phyloP scores from a whole-genome alignment of 345 rosid genomes.

The Mercurialis annua region DNA sequence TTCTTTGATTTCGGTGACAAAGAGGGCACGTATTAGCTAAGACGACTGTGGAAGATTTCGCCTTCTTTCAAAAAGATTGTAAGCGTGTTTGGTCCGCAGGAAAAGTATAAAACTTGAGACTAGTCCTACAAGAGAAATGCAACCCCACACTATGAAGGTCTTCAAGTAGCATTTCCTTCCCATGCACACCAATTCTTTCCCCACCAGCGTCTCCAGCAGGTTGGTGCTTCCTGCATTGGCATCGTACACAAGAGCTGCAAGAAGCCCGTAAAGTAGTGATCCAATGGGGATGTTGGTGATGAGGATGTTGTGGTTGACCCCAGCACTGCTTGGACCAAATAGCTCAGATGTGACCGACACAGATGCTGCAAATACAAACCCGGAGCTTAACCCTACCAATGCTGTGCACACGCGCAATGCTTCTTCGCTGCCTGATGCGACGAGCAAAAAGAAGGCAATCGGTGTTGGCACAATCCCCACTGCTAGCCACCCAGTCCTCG shows the following conservation, averaged over 20 bases:
- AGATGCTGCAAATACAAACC: conserved; percentile 71
- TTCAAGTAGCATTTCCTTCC: conserved; percentile 51
- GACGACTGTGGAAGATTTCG: conserved; percentile 21
- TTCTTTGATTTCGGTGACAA: not conserved
- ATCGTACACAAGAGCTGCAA: conserved; percentile 74
- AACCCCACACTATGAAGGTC: conserved; percentile 55
- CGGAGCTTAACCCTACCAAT: conserved; percentile 71
- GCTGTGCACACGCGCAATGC: conserved; percentile 44
- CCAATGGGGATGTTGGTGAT: conserved; percentile 91
- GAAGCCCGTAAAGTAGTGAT: conserved; percentile 64
- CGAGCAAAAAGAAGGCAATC: conserved; percentile 56
- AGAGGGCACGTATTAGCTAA: conserved; percentile 14
- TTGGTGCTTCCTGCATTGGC: conserved; percentile 35
- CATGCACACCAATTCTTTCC: conserved; percentile 45
- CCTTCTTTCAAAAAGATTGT: conserved; percentile 39
- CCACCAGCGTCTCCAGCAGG: conserved; percentile 14
- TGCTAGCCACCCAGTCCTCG: conserved; percentile 84
- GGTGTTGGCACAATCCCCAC: conserved; percentile 63
- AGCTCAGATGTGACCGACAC: conserved; percentile 84
- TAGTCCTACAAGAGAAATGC: conserved; percentile 45
- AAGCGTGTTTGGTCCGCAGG: conserved; percentile 51
- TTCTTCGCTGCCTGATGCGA: conserved; percentile 41
- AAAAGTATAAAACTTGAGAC: conserved; percentile 43
- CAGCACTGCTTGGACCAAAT: conserved; percentile 67
- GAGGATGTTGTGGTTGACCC: conserved; percentile 89